A percentile compares a stretch with the other conserved stretches of the same genome.
phyloP scores from a whole-genome alignment of 345 rosid genomes.

The Linum lewisii region DNA sequence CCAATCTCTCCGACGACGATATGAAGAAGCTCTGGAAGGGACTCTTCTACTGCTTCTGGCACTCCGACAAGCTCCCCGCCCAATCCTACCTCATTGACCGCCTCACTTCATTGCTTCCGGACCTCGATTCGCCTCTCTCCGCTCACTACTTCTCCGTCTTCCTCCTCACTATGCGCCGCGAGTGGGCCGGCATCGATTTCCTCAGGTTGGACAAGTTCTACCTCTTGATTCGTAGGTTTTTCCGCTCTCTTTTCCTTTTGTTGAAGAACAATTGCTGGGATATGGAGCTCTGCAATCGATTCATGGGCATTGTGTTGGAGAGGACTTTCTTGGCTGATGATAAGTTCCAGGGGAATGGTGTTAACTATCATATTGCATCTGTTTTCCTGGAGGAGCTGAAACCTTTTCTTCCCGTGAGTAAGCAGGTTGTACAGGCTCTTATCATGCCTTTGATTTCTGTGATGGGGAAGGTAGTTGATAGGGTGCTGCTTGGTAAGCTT shows the following conservation, averaged over 20 bases:
- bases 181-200: conserved; percentile 83
- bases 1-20: conserved; percentile 51
- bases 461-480: conserved; percentile 54
- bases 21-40: conserved; percentile 95
- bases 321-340: conserved; percentile 42
- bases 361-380: conserved; percentile 69
- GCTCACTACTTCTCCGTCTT: conserved; percentile 61
- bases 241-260: conserved; percentile 36
- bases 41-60: conserved; percentile 96
- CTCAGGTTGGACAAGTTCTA: conserved; percentile 87
- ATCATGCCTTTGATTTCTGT: conserved; percentile 37
- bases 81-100: conserved; percentile 60
- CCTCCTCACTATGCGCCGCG: conserved; percentile 81
- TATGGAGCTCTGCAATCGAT: conserved; percentile 33
- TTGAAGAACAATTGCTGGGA: conserved; percentile 54
- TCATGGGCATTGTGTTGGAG: conserved; percentile 42
- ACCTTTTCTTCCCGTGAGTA: conserved; percentile 50
- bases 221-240: conserved; percentile 65
- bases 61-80: conserved; percentile 63
- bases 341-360: conserved; percentile 59
- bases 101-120: conserved; percentile 43
- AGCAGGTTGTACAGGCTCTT: conserved; percentile 38
- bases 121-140: conserved; percentile 42
- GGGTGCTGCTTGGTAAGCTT: conserved; percentile 60
- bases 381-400: conserved; percentile 67